Evolutionary conservation across 805 yeast genomes (phyloP), one percentile per base, ranked within the genome.

Genomic region (Starmerella sp.): DNA sequence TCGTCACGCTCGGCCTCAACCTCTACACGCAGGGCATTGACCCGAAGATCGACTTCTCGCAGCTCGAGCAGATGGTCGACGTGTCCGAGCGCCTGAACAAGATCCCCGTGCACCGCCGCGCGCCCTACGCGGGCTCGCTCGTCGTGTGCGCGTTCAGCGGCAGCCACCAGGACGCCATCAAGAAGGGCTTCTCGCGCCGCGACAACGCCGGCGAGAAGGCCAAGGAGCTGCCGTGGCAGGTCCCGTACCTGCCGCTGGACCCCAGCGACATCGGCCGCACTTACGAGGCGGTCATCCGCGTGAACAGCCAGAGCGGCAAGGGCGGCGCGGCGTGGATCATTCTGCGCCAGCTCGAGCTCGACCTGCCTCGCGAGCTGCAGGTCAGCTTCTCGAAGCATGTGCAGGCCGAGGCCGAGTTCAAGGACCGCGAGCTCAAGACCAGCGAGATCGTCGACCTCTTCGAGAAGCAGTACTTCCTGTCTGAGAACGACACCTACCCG

Each of bases 321-420:
- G 95, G 95, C 64, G 95, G 95, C 61, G 84, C 91, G 10, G 86
- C 95, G 6, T 86, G 95, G 93, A 83, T 86, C 61, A 83, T 86
- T 65, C 74, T 86, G 66, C 77, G 86, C 60, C 77, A 79, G 61
- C 75, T 86, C 68, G 91, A 83, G 64, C 77, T 86, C 56, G 95
- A 86, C 67, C 76, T 86, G 62, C 95, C 95, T 43, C 79, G 91
- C 67, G 84, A 84, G 41, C 73, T 86, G 65, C 95, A 86, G 71
- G 80, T 85, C 43, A 84, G 82, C 42, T 86, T 83, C 67, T 83
- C 90, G 34, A 78, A 75, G 60, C 76, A 76, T 45, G 93, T 86
- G 11, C 95, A 86, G 69, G 65, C 66, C 34, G 77, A 74, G 61
- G 88, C 93, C 46, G 95, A 86, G 67, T 61, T 70, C 57, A 73